Evolutionary conservation across 257 asterid genomes (phyloP).

Genomic region (Capsicum rhomboideum): DNA sequence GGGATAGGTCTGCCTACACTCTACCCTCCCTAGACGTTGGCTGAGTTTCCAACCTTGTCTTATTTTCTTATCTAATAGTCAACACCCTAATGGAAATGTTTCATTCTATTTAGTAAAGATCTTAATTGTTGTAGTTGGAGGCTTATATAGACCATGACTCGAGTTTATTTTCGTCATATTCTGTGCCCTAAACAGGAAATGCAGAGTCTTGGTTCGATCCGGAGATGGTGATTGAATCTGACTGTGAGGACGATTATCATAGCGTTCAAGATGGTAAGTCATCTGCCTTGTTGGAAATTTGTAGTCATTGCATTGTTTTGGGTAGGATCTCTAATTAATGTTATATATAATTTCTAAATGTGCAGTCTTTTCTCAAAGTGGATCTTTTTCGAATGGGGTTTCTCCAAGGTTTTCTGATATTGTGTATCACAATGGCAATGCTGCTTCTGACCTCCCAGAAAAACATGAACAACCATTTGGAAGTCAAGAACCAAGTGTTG

Average conservation of each 20-base stretch:
- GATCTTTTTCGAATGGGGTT: constrained; percentile 54
- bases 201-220: constrained; percentile 80
- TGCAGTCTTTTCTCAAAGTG: constrained; percentile 78
- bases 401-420: constrained; percentile 71
- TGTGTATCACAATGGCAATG: constrained; percentile 6
- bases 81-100: constrained; percentile 1
- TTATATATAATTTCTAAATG: not conserved
- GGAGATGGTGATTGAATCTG: constrained; percentile 58
- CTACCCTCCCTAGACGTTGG: too few species aligned
- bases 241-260: constrained; percentile 78
- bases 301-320: not conserved
- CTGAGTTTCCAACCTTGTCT: not conserved
- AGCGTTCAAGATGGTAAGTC: constrained; percentile 87
- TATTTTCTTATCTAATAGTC: not conserved
- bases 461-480: constrained; percentile 9
- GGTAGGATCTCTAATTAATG: not conserved
- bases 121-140: too few species aligned
- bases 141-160: not conserved
- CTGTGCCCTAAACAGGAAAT: constrained; percentile 38
- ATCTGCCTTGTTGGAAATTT: not conserved
- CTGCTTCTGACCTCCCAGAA: not conserved
- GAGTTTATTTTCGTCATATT: not conserved
- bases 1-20: too few species aligned
- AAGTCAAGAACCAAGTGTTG: constrained; percentile 7
- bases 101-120: constrained; percentile 3